Evolutionary conservation across 108 stramenopile species (phyloP), one percentile per base, ranked within the genome.

Genomic region (Cyclotella choctawhatcheeana): DNA sequence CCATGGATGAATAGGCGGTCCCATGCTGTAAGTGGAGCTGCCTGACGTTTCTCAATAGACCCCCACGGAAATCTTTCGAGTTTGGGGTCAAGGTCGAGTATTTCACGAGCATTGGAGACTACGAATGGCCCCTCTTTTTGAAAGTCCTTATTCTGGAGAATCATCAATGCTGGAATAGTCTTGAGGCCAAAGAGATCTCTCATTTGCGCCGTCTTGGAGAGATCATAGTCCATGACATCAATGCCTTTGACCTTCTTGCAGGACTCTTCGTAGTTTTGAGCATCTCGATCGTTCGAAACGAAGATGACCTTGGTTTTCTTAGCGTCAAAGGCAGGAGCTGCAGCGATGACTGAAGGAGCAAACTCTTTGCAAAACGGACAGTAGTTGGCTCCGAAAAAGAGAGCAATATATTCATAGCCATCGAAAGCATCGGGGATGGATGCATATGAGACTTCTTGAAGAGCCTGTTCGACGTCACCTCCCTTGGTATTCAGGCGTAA

Each of bases 211-310:
- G 81, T 82, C 54, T 73, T 71, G 52, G 26, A 34, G 4, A 58
- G 18, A 53, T 86, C 79, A 47, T 77, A 86, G 16, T 44, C 58
- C 79, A 86, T 83, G 29, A 73, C 82, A 74, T 86, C 85, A 30
- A 86, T 61, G 0, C 85, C 85, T 34, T 30, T 22, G 21, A 62
- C 52, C 34, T 83, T 83, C 26, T 35, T 44, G 21, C 67, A 60
- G 18, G 64, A 71, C 14, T 33, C 43, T 17, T 77, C 53, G 44
- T 69, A 83, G 47, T 72, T 71, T 37, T 68, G 74, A 7, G 59
- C 58, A 43, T 80, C 79, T 3, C 82, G 73, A 51, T 86, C 85
- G 51, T 67, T 74, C 26, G 72, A 74, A 21, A 75, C 79, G 67
- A 83, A 83, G 64, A 86, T 68, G 29, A 83, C 82, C 66, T 86